Percentiles rank a stretch among this genome's conserved stretches.
phyloP scores from a whole-genome alignment of 176 grass and related monocot species.

The Aechmea fasciata region DNA sequence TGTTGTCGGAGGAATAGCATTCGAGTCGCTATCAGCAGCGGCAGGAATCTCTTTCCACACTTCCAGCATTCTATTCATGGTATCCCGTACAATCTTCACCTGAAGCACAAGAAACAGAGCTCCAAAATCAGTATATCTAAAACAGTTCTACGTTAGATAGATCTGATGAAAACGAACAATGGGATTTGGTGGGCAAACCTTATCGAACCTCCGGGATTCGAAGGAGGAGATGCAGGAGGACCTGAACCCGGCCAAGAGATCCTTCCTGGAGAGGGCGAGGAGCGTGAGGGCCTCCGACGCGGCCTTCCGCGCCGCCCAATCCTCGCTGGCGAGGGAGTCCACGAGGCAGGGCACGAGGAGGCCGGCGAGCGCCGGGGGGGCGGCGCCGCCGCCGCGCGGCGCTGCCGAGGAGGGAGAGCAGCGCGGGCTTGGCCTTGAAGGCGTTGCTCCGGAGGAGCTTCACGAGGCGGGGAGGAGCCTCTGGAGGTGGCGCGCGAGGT shows the following conservation, averaged over 20 bases:
- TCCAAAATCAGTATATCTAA: slow-evolving; percentile 29
- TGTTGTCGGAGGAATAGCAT: slow-evolving; percentile 8
- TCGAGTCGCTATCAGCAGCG: slow-evolving; percentile 35
- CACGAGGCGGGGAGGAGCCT: slow-evolving; percentile 54
- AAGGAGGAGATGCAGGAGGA: slow-evolving; percentile 67
- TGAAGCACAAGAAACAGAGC: slow-evolving; percentile 35
- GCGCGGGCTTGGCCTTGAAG: slow-evolving; percentile 81
- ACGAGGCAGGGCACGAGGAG: slow-evolving; percentile 53
- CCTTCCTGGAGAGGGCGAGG: slow-evolving; percentile 47
- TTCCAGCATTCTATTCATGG: slow-evolving; percentile 86
- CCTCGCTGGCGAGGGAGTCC: slow-evolving; percentile 66
- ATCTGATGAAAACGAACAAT: background rate
- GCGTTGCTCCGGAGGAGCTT: slow-evolving; percentile 82
- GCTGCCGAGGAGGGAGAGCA: slow-evolving; percentile 76
- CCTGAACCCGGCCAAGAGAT: slow-evolving; percentile 55
- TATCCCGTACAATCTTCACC: slow-evolving; percentile 91
- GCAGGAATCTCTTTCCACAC: slow-evolving; percentile 90
- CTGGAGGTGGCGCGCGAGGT: slow-evolving; percentile 64
- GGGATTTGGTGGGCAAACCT: slow-evolving; percentile 27
- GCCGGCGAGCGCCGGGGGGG: slow-evolving; percentile 36
- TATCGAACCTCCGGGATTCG: slow-evolving; percentile 79
- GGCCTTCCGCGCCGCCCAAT: slow-evolving; percentile 86
- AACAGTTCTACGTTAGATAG: background rate
- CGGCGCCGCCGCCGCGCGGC: slow-evolving; percentile 36
- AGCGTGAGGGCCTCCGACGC: slow-evolving; percentile 67